Percentiles rank a stretch among this genome's conserved stretches.
Conservation (phyloP, 192 early-diverging fungal species). For the Phycomyces nitens region DNA sequence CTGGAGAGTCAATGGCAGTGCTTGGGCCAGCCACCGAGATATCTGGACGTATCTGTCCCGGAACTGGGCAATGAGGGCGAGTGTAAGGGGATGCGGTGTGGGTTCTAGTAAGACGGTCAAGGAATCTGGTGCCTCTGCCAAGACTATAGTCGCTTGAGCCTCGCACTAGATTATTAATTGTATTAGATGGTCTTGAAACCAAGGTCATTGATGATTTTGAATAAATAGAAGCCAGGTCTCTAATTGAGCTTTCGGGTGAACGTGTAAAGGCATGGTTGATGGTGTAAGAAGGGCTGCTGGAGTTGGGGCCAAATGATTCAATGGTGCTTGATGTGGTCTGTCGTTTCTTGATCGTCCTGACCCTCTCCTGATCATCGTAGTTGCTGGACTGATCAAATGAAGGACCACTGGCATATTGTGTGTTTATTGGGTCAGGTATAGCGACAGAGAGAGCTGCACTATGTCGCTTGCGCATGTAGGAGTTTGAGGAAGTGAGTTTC, state of each 20-base stretch:
- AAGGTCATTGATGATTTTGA: not conserved
- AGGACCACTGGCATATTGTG: not conserved
- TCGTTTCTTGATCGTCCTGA: not conserved
- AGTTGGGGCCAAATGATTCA: not conserved
- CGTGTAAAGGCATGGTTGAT: not conserved
- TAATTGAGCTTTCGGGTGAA: not conserved
- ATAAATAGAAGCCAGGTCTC: not conserved
- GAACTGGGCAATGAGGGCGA: not conserved
- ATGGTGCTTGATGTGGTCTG: not conserved
- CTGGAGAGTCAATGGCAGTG: not conserved
- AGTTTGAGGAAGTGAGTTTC: not conserved
- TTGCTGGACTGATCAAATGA: not conserved
- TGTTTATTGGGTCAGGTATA: not conserved
- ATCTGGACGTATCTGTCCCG: not conserved
- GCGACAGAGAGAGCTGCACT: slow-evolving; percentile 12
- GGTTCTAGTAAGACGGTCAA: not conserved
- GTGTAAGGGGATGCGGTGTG: not conserved
- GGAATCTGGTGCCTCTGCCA: not conserved
- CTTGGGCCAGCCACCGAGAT: not conserved
- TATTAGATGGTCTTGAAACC: not conserved
- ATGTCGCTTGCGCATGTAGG: slow-evolving; percentile 4
- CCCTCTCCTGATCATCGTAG: not conserved
- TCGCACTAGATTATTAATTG: not conserved
- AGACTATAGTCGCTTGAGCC: not conserved
- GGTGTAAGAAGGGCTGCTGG: not conserved